phyloP scores from a whole-genome alignment of 2,329 filamentous ascomycete species.

The Metarhizium guizhouense region DNA sequence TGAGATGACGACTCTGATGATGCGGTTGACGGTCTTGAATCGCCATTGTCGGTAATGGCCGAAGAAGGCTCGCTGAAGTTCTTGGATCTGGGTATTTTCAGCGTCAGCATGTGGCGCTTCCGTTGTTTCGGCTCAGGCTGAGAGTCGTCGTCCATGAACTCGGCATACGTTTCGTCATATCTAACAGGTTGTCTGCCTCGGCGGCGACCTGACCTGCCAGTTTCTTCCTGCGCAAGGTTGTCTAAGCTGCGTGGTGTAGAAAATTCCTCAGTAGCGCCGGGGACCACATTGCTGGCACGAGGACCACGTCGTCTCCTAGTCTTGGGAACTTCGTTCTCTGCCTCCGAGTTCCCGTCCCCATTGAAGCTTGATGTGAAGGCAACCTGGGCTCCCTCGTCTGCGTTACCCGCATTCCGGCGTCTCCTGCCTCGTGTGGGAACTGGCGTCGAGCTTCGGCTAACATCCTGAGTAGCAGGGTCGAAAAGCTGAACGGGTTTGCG shows the following conservation, averaged over 20 bases:
- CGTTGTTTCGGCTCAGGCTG: slow-evolving; percentile 17
- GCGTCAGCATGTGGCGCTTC: slow-evolving; percentile 24
- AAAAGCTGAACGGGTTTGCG: slow-evolving; percentile 42
- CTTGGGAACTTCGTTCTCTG: slow-evolving; percentile 18
- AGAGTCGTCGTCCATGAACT: slow-evolving; percentile 11
- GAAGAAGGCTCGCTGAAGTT: slow-evolving; percentile 29
- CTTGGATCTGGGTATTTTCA: slow-evolving; percentile 32
- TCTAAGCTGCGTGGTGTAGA: slow-evolving; percentile 9
- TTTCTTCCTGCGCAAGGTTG: slow-evolving; percentile 2
- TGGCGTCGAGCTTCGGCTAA: slow-evolving; percentile 44
- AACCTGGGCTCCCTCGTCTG: slow-evolving; percentile 17
- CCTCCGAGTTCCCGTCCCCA: slow-evolving; percentile 22
- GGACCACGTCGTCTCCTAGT: slow-evolving; percentile 21
- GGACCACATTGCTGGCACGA: slow-evolving; percentile 16
- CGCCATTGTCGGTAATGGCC: slow-evolving; percentile 31
- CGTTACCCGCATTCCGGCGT: slow-evolving; percentile 19
- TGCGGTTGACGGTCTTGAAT: slow-evolving; percentile 42
- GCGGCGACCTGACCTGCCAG: slow-evolving; percentile 10
- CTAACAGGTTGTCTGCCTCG: slow-evolving; percentile 6
- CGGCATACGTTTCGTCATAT: slow-evolving; percentile 7
- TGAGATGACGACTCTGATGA: slow-evolving; percentile 42
- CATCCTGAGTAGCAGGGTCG: slow-evolving; percentile 40
- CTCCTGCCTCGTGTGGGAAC: slow-evolving; percentile 23
- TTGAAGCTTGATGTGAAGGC: slow-evolving; percentile 24
- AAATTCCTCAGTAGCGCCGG: slow-evolving; percentile 17